Evolutionary conservation across 2,329 filamentous ascomycete species (phyloP).

Genomic region (Hypoxylon sp.): DNA sequence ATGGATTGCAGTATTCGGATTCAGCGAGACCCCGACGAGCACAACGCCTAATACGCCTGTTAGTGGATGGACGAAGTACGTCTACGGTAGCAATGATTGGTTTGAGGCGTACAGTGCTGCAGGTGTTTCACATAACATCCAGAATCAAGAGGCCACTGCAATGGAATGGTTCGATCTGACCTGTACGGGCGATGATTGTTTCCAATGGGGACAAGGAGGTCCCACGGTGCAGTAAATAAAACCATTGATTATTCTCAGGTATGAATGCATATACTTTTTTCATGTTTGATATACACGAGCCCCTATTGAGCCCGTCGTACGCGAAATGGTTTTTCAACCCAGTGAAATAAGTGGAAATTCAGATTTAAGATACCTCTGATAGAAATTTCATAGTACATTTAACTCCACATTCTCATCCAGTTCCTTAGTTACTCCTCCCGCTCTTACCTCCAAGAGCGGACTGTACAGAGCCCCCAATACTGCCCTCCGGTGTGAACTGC

Average conservation of each 20-base stretch:
- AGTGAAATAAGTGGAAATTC: no score
- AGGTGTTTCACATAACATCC: conserved; percentile 59
- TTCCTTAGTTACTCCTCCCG: conserved; percentile 50
- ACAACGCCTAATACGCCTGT: conserved; percentile 55
- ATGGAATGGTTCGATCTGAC: conserved; percentile 58
- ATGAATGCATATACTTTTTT: no score
- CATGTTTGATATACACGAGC: no score
- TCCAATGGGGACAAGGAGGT: conserved; percentile 56
- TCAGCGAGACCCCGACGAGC: conserved; percentile 51
- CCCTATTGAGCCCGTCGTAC: no score
- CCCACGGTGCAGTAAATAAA: conserved; percentile 1
- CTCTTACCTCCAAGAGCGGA: conserved; percentile 59
- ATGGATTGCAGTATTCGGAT: conserved; percentile 62
- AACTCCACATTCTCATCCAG: background rate
- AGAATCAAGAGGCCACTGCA: conserved; percentile 56
- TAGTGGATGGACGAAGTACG: conserved; percentile 56
- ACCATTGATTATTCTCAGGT: no score
- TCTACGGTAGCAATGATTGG: conserved; percentile 57
- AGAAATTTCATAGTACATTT: no score
- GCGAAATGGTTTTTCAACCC: no score
- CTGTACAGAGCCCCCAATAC: conserved; percentile 69
- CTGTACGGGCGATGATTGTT: conserved; percentile 54
- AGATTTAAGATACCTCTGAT: no score
- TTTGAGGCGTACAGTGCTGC: conserved; percentile 59
- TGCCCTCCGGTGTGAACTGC: conserved; percentile 68